Base-by-base conservation (phyloP, 164 flowering plant species). In the Stephania cephalantha region DNA sequence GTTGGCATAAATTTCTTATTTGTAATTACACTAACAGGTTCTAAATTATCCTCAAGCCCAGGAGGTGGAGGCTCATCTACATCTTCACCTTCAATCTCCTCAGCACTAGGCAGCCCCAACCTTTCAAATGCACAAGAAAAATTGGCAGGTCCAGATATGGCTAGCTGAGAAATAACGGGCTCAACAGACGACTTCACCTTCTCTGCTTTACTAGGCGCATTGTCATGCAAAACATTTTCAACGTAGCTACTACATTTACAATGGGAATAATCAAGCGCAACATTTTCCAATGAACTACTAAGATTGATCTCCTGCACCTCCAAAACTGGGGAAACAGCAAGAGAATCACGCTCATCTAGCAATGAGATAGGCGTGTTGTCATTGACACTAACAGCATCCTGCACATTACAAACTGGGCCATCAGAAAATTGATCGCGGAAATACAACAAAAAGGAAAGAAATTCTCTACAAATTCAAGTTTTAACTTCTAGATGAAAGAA, bases 11-110 rank as follows among this genome's bases (percentile, higher is more conserved):
- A 82, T 73, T 85, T 84, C 53, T 63, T 20, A 29, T 45, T 46
- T 18, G 13, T 53, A 70, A 78, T 77, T 31, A 78, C 81, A 75
- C 74, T 74, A 78, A 67, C 58, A 30, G 78, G 73, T 72, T 35
- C 48, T 13, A 63, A 17, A 64, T 70, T 73, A 46, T 69, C 79
- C 69, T 89, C 92, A 75, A 82, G 75, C 42, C 96, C 98, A 75
- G 97, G 93, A 20, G 88, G 86, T 30, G 81, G 83, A 17, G 86
- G 87, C 79, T 86, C 89, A 82, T 85, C 78, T 73, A 15, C 72
- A 61, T 78, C 87, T 15, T 45, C 74, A 10, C 77, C 76, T 76
- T 79, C 82, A 61, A 80, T 70, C 25, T 29, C 69, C 77, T 79
- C 77, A 52, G 73, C 83, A 50, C 64, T 42, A 69, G 82, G 83